Conservation (phyloP, 2,329 filamentous ascomycete genomes). For the Trichoderma endophyticum region DNA sequence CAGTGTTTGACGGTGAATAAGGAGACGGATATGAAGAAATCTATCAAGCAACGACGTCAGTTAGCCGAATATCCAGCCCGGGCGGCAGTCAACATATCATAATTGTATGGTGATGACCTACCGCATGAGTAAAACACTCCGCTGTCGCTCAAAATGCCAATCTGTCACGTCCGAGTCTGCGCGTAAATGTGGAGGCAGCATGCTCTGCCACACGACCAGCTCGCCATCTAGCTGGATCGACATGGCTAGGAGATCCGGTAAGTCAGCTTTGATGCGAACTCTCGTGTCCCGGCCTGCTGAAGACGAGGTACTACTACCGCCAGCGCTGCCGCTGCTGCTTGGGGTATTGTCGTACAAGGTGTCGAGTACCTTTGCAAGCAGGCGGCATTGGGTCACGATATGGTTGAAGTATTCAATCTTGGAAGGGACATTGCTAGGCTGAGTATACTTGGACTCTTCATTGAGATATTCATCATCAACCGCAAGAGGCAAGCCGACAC, state of each 20-base stretch:
- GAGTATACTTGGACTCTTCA: conserved; percentile 2
- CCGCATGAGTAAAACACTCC: conserved; percentile 10
- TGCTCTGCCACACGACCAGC: neutral
- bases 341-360: conserved; percentile 11
- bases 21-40: conserved; percentile 11
- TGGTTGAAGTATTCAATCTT: conserved; percentile 10
- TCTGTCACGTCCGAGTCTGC: neutral
- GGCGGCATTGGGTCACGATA: conserved; percentile 11
- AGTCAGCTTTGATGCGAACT: conserved; percentile 2
- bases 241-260: conserved; percentile 12
- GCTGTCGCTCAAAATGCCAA: conserved; percentile 12
- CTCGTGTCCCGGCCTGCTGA: neutral
- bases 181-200: conserved; percentile 3
- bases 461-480: conserved; percentile 10
- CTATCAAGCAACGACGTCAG: neutral
- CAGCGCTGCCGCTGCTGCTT: conserved; percentile 1
- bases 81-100: neutral
- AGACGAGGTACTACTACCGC: neutral
- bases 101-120: neutral
- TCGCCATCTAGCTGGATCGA: conserved; percentile 6
- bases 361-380: conserved; percentile 8
- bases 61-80: neutral
- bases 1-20: conserved; percentile 10
- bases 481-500: neutral
- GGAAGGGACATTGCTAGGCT: conserved; percentile 4